Conservation (phyloP, 768 basidiomycete genomes). For the Tricholoma sp. region DNA sequence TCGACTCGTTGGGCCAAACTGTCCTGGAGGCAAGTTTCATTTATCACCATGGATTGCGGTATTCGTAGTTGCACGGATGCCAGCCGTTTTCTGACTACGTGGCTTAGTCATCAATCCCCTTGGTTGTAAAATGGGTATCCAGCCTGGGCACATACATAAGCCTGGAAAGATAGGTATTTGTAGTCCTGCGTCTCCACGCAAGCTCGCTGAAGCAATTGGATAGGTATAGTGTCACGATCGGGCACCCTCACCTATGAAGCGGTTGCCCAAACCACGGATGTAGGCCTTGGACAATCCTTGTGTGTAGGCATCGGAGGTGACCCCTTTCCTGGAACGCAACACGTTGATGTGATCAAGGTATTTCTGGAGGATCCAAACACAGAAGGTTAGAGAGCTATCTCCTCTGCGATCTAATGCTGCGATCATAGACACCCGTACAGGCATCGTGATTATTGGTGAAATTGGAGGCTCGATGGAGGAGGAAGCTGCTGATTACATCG, state of each 20-base stretch:
- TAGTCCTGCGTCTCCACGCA: neutral
- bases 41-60: neutral
- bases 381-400: constrained; percentile 55
- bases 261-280: constrained; percentile 93
- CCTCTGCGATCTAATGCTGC: neutral
- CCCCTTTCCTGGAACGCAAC: constrained; percentile 94
- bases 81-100: neutral
- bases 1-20: constrained; percentile 96
- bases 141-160: constrained; percentile 95
- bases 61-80: neutral
- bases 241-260: constrained; percentile 98
- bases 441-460: constrained; percentile 97
- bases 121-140: constrained; percentile 99
- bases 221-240: constrained; percentile 92
- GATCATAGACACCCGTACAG: constrained; percentile 29
- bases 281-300: constrained; percentile 93
- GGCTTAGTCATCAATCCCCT: constrained; percentile 81
- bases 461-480: constrained; percentile 99
- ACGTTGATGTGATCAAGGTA: constrained; percentile 92
- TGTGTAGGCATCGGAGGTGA: constrained; percentile 98
- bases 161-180: constrained; percentile 89
- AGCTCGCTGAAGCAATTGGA: neutral
- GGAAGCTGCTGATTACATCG: constrained; percentile 95
- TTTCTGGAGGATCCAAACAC: constrained; percentile 94
- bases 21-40: constrained; percentile 62